Evolutionary conservation across 805 yeast species (phyloP).

Genomic region (Wickerhamiella slavikovae): DNA sequence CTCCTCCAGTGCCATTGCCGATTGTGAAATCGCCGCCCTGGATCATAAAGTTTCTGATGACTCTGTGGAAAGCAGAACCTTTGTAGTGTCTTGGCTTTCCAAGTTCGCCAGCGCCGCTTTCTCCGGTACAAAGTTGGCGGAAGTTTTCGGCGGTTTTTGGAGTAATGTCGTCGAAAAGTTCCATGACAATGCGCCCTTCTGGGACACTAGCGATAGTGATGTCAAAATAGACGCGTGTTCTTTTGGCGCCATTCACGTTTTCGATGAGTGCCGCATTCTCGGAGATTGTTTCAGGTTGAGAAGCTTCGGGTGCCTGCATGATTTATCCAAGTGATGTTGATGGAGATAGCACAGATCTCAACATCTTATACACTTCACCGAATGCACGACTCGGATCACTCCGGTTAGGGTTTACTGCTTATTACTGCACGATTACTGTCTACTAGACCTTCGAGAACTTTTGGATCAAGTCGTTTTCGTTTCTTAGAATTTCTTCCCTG

Average conservation of each 20-base stretch:
- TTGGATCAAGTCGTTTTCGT: slow-evolving; percentile 30
- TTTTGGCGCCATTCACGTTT: too few species aligned
- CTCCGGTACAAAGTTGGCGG: slow-evolving; percentile 77
- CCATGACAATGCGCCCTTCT: slow-evolving; percentile 62
- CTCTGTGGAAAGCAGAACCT: slow-evolving; percentile 76
- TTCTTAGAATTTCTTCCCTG: slow-evolving; percentile 67
- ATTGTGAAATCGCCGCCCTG: slow-evolving; percentile 89
- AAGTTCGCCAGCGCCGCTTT: slow-evolving; percentile 39
- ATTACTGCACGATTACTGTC: too few species aligned
- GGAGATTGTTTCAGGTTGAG: too few species aligned
- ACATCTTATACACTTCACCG: too few species aligned
- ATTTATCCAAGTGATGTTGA: too few species aligned
- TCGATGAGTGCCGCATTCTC: too few species aligned
- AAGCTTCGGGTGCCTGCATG: too few species aligned
- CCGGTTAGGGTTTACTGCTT: too few species aligned
- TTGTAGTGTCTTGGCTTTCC: slow-evolving; percentile 59
- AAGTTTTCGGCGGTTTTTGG: slow-evolving; percentile 86
- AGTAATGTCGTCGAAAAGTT: slow-evolving; percentile 37
- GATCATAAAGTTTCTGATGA: slow-evolving; percentile 74
- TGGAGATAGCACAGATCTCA: too few species aligned
- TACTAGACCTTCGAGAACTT: too few species aligned
- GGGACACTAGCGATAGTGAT: slow-evolving; percentile 48
- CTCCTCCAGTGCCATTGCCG: slow-evolving; percentile 61
- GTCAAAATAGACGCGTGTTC: slow-evolving; percentile 25
- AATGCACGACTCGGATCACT: too few species aligned